Percentiles rank a stretch among this genome's conserved stretches.
Evolutionary conservation across 352 stramenopile genomes (phyloP).

Genomic region (Pythium plurisporium): DNA sequence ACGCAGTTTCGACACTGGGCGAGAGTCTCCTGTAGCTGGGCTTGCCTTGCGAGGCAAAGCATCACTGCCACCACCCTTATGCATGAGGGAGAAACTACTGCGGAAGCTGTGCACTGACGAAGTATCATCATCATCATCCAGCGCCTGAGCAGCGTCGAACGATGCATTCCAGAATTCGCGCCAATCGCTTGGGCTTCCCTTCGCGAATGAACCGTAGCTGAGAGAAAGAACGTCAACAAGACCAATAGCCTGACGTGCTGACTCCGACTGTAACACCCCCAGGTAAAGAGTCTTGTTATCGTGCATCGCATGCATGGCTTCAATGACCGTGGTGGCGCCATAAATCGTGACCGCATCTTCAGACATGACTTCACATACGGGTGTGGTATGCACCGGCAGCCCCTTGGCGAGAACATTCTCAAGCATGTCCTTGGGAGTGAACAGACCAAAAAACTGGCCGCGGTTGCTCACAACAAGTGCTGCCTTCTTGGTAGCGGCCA

Average conservation of each 20-base stretch:
- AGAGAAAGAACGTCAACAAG: slow-evolving; percentile 86
- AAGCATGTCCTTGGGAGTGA: slow-evolving; percentile 98
- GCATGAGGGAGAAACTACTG: slow-evolving; percentile 64
- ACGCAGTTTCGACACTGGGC: slow-evolving; percentile 84
- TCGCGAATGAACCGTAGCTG: slow-evolving; percentile 87
- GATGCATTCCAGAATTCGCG: slow-evolving; percentile 89
- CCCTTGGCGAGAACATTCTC: slow-evolving; percentile 92
- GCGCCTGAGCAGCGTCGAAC: slow-evolving; percentile 57
- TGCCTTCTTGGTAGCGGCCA: slow-evolving; percentile 93
- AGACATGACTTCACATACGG: slow-evolving; percentile 90
- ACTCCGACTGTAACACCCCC: slow-evolving; percentile 70
- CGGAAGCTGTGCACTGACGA: slow-evolving; percentile 82
- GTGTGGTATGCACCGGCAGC: slow-evolving; percentile 88
- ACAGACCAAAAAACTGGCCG: slow-evolving; percentile 92
- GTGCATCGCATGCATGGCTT: slow-evolving; percentile 88
- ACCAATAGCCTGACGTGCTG: slow-evolving; percentile 59
- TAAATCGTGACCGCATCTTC: slow-evolving; percentile 74
- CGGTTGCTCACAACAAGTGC: slow-evolving; percentile 93
- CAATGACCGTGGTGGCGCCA: slow-evolving; percentile 63
- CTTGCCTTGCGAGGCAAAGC: slow-evolving; percentile 28
- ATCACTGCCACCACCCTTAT: slow-evolving; percentile 32
- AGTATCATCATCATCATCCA: slow-evolving; percentile 67
- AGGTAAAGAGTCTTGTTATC: slow-evolving; percentile 86
- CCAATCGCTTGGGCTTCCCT: slow-evolving; percentile 84
- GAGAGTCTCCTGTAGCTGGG: slow-evolving; percentile 83